These are phyloP conservation scores for Chlorella vulgaris DNA, from an alignment of 139 green algal species.

Conservation along the genomic window DNA sequence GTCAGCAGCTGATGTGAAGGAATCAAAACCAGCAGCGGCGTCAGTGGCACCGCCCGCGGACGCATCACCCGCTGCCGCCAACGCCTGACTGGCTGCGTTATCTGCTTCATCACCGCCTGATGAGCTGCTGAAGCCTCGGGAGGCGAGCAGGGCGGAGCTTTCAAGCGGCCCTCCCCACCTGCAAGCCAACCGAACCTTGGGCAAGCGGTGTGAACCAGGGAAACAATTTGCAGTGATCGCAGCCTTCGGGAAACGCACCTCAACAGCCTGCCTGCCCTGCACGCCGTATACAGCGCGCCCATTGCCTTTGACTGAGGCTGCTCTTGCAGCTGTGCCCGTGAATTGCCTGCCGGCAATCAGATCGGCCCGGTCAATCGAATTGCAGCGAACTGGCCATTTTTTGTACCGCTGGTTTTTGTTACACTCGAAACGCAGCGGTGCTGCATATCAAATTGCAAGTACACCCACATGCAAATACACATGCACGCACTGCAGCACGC, in stretches of 20 bases:
- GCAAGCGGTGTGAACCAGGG: too few species aligned
- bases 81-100: neutral
- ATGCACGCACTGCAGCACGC: neutral
- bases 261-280: neutral
- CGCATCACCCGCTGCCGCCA: neutral
- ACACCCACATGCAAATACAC: neutral
- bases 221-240: too few species aligned
- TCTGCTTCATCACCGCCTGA: neutral
- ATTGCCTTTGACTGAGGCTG: too few species aligned
- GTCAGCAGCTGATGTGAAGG: neutral
- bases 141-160: neutral
- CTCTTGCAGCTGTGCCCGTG: too few species aligned
- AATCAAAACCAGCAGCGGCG: too few species aligned
- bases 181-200: neutral
- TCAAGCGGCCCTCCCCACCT: slow-evolving; percentile 1
- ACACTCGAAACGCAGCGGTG: neutral
- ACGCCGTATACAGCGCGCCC: neutral
- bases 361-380: neutral
- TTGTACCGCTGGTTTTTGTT: too few species aligned
- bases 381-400: too few species aligned
- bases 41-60: too few species aligned
- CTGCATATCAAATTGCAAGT: neutral
- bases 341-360: too few species aligned
- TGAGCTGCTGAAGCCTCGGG: slow-evolving; percentile 11
- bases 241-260: neutral